phyloP scores from a whole-genome alignment of 2,329 filamentous ascomycete species.

The Stagonosporopsis vannaccii region DNA sequence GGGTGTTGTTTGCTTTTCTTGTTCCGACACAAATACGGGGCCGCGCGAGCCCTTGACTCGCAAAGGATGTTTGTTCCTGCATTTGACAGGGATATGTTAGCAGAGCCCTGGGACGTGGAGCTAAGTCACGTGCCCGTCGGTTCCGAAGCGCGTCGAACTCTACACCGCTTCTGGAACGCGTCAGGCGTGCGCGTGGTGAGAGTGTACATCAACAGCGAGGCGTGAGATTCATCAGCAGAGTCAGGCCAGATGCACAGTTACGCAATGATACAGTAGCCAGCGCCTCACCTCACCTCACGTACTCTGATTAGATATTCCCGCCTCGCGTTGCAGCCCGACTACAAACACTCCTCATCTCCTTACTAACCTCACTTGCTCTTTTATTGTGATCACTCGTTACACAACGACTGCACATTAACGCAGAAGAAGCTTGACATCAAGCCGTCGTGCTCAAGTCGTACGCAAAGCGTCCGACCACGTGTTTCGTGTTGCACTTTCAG shows the following conservation, averaged over 20 bases:
- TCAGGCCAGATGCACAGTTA: constrained; percentile 9
- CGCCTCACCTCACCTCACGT: constrained; percentile 17
- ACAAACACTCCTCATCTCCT: constrained; percentile 15
- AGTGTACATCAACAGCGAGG: constrained; percentile 15
- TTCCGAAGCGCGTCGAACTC: neutral
- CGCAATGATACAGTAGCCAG: constrained; percentile 7
- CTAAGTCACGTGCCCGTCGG: neutral
- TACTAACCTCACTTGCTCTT: neutral
- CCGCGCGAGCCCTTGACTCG: constrained; percentile 10
- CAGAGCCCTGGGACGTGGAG: no score
- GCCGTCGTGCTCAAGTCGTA: neutral
- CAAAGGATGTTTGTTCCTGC: constrained; percentile 11
- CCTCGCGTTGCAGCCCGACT: constrained; percentile 5
- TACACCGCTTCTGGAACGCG: constrained; percentile 9
- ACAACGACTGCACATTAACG: neutral
- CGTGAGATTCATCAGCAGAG: neutral
- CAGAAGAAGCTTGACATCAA: neutral
- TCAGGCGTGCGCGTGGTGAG: constrained; percentile 7
- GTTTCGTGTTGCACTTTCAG: neutral
- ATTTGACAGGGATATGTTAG: constrained; percentile 10
- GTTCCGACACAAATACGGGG: constrained; percentile 7
- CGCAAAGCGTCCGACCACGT: neutral
- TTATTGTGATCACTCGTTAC: neutral
- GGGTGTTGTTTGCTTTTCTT: constrained; percentile 9
- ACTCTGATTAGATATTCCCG: constrained; percentile 8